Conservation (phyloP, 2,329 filamentous ascomycete genomes). For the Colletotrichum graminicola region DNA sequence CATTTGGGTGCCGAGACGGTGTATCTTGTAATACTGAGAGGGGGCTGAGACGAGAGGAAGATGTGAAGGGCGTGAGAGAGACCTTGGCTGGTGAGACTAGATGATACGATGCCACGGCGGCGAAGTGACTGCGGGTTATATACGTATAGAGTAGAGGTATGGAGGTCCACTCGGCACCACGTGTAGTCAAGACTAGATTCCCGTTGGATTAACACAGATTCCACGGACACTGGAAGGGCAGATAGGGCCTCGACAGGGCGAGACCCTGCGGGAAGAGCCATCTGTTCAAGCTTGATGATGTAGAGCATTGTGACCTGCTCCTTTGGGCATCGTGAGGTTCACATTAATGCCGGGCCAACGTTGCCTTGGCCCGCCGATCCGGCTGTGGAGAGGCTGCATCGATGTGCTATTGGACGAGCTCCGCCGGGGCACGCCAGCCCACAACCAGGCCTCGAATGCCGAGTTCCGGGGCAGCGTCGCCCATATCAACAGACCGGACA, state of each 20-base stretch:
- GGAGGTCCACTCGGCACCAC: neutral
- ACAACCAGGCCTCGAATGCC: constrained; percentile 20
- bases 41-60: neutral
- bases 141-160: constrained; percentile 15
- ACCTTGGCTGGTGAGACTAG: constrained; percentile 18
- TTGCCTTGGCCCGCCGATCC: constrained; percentile 14
- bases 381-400: constrained; percentile 4
- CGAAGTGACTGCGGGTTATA: neutral
- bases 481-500: neutral
- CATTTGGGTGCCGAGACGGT: constrained; percentile 44
- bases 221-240: constrained; percentile 14
- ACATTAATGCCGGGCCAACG: constrained; percentile 25
- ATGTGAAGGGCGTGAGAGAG: constrained; percentile 8
- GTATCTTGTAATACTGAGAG: neutral
- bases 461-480: constrained; percentile 9
- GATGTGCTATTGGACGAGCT: constrained; percentile 16
- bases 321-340: constrained; percentile 36
- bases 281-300: constrained; percentile 13
- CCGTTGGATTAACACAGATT: neutral
- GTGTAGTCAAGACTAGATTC: constrained; percentile 15
- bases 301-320: constrained; percentile 26
- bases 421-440: neutral
- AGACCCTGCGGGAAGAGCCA: neutral
- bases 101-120: neutral
- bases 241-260: neutral